Evolutionary conservation across 768 basidiomycete genomes (phyloP).

Genomic region (Mycena metata): DNA sequence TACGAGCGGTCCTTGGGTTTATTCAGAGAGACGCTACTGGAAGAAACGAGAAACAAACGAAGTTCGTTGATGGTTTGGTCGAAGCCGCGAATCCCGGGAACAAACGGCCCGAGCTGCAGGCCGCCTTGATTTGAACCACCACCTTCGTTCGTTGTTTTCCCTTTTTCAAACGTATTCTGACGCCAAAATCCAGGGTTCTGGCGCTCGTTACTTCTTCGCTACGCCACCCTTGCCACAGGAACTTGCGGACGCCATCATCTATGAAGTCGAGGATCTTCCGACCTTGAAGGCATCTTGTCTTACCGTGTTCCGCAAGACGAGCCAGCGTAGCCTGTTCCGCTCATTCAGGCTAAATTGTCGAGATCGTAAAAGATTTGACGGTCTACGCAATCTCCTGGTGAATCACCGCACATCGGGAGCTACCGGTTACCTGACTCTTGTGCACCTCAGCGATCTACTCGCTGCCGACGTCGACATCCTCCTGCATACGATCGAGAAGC

Average conservation of each 20-base stretch:
- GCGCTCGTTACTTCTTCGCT: neutral
- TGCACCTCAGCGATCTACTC: too few species aligned
- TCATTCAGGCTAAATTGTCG: neutral
- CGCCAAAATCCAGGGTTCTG: neutral
- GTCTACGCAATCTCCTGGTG: neutral
- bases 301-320: neutral
- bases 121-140: neutral
- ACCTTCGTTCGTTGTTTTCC: neutral
- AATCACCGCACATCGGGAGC: conserved; percentile 1
- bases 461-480: neutral
- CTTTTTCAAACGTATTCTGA: neutral
- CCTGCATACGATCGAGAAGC: neutral
- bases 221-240: neutral
- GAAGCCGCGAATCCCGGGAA: too few species aligned
- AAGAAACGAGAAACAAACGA: too few species aligned
- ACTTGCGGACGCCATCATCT: neutral
- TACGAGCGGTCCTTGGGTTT: too few species aligned
- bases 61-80: too few species aligned
- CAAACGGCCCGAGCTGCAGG: too few species aligned
- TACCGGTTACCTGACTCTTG: neutral
- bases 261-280: neutral
- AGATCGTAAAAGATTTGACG: neutral
- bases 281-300: neutral
- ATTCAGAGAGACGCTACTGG: too few species aligned
- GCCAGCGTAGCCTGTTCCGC: neutral